Conservation (phyloP, 345 rosid species). For the Ceriops zippeliana region DNA sequence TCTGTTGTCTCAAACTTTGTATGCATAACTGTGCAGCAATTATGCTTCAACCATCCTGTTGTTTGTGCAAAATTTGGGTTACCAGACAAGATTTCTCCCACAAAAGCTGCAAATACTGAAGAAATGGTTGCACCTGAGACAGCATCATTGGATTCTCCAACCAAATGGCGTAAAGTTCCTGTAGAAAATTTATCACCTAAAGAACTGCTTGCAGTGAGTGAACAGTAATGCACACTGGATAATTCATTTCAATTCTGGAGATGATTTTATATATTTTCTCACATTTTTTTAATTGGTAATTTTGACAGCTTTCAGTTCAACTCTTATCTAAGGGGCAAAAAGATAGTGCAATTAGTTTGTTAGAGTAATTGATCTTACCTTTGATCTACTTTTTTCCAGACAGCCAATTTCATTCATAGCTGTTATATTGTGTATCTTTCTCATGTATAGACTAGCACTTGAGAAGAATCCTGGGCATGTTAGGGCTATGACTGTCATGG, state of each 20-base stretch:
- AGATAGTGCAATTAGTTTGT: conserved; percentile 52
- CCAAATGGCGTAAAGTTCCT: conserved; percentile 29
- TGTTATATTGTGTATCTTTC: conserved; percentile 1
- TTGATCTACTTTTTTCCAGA: background rate
- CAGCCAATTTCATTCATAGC: background rate
- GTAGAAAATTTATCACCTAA: conserved; percentile 47
- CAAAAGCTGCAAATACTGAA: conserved; percentile 16
- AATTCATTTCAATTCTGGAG: conserved; percentile 9
- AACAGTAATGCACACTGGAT: conserved; percentile 8
- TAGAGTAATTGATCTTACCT: conserved; percentile 38
- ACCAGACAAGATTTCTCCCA: conserved; percentile 32
- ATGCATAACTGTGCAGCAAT: conserved; percentile 51
- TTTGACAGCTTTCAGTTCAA: conserved; percentile 60
- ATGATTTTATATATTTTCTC: conserved; percentile 13
- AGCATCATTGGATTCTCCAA: conserved; percentile 26
- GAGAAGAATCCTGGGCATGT: conserved; percentile 66
- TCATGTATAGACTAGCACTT: conserved; percentile 58
- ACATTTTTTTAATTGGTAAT: conserved; percentile 26
- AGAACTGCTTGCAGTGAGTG: conserved; percentile 63
- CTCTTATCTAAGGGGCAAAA: conserved; percentile 49
- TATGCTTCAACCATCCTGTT: conserved; percentile 54
- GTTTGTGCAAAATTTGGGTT: conserved; percentile 63
- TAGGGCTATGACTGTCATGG: conserved; percentile 59
- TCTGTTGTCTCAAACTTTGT: background rate
- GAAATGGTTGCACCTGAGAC: conserved; percentile 15